Evolutionary conservation across 345 rosid genomes (phyloP).

Genomic region (Eucalyptus erythrocorys): DNA sequence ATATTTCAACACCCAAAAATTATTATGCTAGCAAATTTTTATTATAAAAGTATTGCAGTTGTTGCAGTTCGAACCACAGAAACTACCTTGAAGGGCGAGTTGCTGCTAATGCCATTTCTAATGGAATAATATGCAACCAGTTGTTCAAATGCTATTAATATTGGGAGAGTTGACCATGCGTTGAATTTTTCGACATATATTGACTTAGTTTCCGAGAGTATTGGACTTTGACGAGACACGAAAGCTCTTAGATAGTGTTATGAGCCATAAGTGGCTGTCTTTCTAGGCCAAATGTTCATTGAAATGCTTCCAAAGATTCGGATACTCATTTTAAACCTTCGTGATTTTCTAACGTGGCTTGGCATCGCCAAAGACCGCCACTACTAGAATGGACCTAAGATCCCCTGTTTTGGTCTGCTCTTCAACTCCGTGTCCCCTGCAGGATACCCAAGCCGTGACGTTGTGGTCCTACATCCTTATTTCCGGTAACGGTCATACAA

Average conservation of each 20-base stretch:
- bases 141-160: neutral
- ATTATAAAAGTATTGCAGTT: neutral
- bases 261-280: no score
- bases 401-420: neutral
- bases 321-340: neutral
- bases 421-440: neutral
- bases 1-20: no score
- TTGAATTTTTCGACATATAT: rapidly evolving
- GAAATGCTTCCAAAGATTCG: no score
- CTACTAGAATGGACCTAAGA: neutral
- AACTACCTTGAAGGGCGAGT: neutral
- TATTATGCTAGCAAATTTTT: rapidly evolving
- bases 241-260: no score
- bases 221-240: no score
- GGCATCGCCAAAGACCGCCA: neutral
- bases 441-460: no score
- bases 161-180: no score
- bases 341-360: neutral
- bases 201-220: no score
- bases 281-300: no score
- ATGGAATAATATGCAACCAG: neutral
- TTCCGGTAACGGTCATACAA: neutral
- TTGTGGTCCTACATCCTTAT: no score
- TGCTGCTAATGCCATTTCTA: neutral
- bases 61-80: rapidly evolving